A percentile compares a stretch with the other conserved stretches of the same genome.
Evolutionary conservation across 1,284 basidiomycete genomes (phyloP).

Genomic region (Pseudozyma hubeiensis): DNA sequence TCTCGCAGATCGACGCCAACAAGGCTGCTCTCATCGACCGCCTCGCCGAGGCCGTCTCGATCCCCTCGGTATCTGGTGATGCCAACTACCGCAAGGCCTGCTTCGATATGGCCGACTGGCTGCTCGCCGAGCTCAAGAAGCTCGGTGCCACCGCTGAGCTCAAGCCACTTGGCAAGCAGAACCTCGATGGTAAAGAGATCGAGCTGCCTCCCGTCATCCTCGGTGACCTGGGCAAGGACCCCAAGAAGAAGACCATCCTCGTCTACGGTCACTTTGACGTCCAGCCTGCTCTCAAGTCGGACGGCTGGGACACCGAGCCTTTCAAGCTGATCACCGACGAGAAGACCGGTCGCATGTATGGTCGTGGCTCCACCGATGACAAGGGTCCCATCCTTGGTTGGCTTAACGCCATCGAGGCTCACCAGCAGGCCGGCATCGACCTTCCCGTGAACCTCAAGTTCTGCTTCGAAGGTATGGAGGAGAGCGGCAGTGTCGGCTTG

Average conservation of each 20-base stretch:
- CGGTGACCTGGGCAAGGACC: conserved; percentile 79
- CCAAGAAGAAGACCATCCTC: conserved; percentile 85
- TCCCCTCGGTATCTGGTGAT: conserved; percentile 67
- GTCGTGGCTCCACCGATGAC: conserved; percentile 73
- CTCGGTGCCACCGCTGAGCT: conserved; percentile 62
- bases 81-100: conserved; percentile 65
- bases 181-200: conserved; percentile 81
- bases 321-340: conserved; percentile 82
- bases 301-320: conserved; percentile 86
- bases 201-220: conserved; percentile 88
- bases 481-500: conserved; percentile 91
- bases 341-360: conserved; percentile 80
- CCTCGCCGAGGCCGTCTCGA: conserved; percentile 65
- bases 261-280: conserved; percentile 79
- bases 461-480: conserved; percentile 98
- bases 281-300: conserved; percentile 75
- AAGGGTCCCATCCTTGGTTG: conserved; percentile 77
- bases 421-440: conserved; percentile 77
- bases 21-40: conserved; percentile 59
- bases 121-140: conserved; percentile 58
- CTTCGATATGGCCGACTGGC: conserved; percentile 66
- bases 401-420: conserved; percentile 94
- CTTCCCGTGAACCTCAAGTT: conserved; percentile 94
- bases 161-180: conserved; percentile 76
- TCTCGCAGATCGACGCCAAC: conserved; percentile 65